phyloP scores from a whole-genome alignment of 2,329 filamentous ascomycete species.

The Curvularia hawaiiensis region DNA sequence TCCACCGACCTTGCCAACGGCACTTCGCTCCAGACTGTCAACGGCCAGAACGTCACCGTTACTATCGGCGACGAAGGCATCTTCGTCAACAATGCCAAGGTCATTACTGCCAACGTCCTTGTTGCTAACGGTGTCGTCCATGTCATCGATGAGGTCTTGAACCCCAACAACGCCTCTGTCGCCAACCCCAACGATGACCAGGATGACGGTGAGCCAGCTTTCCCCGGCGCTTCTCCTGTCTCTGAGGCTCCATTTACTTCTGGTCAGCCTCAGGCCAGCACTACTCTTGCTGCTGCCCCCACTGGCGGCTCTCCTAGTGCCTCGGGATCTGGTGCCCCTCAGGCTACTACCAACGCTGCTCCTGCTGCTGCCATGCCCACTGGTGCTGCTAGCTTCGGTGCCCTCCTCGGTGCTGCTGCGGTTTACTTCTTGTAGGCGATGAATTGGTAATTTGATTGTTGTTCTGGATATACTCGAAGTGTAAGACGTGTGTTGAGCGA shows the following conservation, averaged over 20 bases:
- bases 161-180: slow-evolving; percentile 55
- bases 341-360: slow-evolving; percentile 13
- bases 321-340: slow-evolving; percentile 8
- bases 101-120: slow-evolving; percentile 51
- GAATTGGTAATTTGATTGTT: neutral
- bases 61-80: slow-evolving; percentile 44
- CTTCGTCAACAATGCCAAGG: slow-evolving; percentile 53
- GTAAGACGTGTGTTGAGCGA: neutral
- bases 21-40: slow-evolving; percentile 43
- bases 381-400: slow-evolving; percentile 53
- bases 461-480: neutral
- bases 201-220: slow-evolving; percentile 57
- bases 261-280: slow-evolving; percentile 55
- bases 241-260: slow-evolving; percentile 61
- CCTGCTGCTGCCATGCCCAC: slow-evolving; percentile 41
- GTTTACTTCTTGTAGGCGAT: slow-evolving; percentile 29
- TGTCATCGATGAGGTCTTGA: slow-evolving; percentile 64
- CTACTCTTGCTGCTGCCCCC: slow-evolving; percentile 32
- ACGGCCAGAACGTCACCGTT: slow-evolving; percentile 49
- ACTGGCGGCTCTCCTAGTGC: slow-evolving; percentile 16
- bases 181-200: slow-evolving; percentile 53
- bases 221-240: slow-evolving; percentile 56
- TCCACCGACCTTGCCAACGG: slow-evolving; percentile 52
- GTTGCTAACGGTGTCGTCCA: slow-evolving; percentile 55
- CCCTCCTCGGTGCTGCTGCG: slow-evolving; percentile 55